Evolutionary conservation across 768 basidiomycete species (phyloP).

Genomic region (Psilocybe cyanescens): DNA sequence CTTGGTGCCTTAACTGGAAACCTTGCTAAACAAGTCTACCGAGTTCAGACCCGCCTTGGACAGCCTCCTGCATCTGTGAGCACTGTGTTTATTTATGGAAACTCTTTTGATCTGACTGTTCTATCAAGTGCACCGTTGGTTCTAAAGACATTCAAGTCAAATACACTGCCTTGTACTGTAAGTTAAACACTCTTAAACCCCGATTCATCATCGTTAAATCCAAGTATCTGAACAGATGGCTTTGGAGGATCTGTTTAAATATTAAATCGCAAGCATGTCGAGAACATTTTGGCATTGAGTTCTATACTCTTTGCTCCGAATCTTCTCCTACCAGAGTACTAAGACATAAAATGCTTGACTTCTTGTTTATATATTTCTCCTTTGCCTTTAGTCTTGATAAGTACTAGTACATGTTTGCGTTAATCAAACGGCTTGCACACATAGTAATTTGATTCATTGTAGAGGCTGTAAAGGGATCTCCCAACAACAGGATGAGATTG

Average conservation of each 20-base stretch:
- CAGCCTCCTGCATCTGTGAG: conserved; percentile 51
- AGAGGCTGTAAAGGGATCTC: no score
- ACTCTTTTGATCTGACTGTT: no score
- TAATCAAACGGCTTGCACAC: no score
- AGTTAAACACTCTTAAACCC: conserved; percentile 14
- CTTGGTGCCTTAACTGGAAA: conserved; percentile 45
- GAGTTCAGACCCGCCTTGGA: conserved; percentile 52
- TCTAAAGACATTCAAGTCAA: conserved; percentile 43
- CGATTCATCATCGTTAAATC: background rate
- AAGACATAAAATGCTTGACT: no score
- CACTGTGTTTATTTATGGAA: background rate
- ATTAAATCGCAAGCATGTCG: background rate
- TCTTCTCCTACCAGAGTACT: no score
- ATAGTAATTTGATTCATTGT: no score
- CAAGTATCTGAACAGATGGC: conserved; percentile 1
- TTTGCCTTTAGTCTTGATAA: no score
- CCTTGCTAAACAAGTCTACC: conserved; percentile 50
- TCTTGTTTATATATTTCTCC: no score
- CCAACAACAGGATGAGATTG: no score
- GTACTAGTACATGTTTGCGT: no score
- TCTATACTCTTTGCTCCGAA: no score
- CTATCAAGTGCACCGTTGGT: conserved; percentile 36
- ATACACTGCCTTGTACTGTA: conserved; percentile 51
- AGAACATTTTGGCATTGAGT: background rate
- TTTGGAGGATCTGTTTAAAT: conserved; percentile 17